phyloP scores from a whole-genome alignment of 495 filamentous ascomycete genomes.

The Annulohypoxylon moriforme region DNA sequence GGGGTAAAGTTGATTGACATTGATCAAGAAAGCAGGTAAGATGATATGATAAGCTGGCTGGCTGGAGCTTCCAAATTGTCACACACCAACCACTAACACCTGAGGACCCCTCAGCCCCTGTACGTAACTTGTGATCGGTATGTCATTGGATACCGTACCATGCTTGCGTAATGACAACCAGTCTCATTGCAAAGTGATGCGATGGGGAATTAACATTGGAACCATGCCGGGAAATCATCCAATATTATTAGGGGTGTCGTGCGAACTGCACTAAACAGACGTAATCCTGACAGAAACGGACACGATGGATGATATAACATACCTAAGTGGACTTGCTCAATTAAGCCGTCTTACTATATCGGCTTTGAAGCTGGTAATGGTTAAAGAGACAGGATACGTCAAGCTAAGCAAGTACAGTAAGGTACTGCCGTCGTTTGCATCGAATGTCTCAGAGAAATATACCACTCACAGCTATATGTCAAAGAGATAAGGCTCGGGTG shows the following conservation, averaged over 20 bases:
- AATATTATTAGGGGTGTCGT: not conserved
- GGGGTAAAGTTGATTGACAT: not conserved
- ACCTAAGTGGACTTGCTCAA: not conserved
- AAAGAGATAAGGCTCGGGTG: constrained; percentile 21
- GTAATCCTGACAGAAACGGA: not conserved
- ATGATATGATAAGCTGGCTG: not conserved
- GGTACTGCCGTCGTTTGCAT: not conserved
- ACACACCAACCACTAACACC: not conserved
- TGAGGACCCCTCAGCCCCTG: not conserved
- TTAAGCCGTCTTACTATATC: constrained; percentile 6
- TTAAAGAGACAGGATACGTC: not conserved
- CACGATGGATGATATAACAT: not conserved
- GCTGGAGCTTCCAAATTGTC: not conserved
- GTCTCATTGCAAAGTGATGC: not conserved
- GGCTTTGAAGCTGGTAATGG: constrained; percentile 11
- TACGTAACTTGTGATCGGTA: not conserved
- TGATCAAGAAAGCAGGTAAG: not conserved
- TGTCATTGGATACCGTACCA: not conserved
- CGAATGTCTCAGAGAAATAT: constrained; percentile 5
- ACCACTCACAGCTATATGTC: no score
- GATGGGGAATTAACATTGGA: not conserved
- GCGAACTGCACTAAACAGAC: not conserved
- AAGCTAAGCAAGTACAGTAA: constrained; percentile 12
- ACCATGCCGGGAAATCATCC: no score
- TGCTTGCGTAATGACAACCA: not conserved